Evolutionary conservation across 2,329 filamentous ascomycete species (phyloP), one percentile per base, ranked within the genome.

Genomic region (Neonectria punicea): DNA sequence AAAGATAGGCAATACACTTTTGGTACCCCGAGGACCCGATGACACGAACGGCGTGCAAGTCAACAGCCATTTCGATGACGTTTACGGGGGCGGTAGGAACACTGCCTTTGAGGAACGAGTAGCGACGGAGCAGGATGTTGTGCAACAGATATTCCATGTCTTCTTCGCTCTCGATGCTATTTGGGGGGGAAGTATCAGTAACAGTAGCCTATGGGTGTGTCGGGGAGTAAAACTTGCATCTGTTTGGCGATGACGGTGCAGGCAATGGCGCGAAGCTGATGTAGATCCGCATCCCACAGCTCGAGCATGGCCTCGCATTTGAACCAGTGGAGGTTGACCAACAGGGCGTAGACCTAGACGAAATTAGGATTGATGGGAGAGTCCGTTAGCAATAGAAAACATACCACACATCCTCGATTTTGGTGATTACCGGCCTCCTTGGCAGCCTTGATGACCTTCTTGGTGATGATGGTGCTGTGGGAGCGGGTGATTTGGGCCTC

Each of bases 1-100:
- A 99, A 9, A 99, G 89, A 76, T 97, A 93, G 67, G 86, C 89
- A 74, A 98, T 93, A 76, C 95, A 98, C 81, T 97, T 97, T 71
- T 98, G 96, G 78, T 98, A 99, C 28, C 96, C 95, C 0, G 93
- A 94, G 1, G 92, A 95, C 2, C 93, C 93, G 67, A 98, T 98
- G 53, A 99, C 90, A 14, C 88, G 86, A 50, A 98, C 84, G 1
- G 95, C 93, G 77, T 99, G 96, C 28, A 98, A 82, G 74, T 99
- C 96, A 39, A 98, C 94, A 0, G 96, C 93, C 74, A 93, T 93
- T 79, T 99, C 96, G 64, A 99, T 90, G 22, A 93, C 96, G 75
- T 98, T 99, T 67, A 91, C 86, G 0, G 95, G 92, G 1, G 86
- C 82, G 0, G 93, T 94, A 46, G 91, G 84, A 68, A 91, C 84